Evolutionary conservation across 257 asterid genomes (phyloP).

Genomic region (Asclepias syriaca): DNA sequence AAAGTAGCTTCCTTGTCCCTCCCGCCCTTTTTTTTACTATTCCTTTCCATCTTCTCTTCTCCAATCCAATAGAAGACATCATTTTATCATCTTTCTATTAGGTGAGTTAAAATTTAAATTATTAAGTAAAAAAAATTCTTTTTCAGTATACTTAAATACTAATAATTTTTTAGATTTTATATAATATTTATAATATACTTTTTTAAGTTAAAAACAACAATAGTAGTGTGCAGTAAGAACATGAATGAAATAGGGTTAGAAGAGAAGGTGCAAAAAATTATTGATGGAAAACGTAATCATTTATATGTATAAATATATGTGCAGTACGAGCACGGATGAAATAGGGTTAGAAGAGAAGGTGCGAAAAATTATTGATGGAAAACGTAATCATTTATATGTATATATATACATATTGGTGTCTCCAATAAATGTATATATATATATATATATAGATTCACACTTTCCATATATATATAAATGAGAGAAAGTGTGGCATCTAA

Average conservation of each 20-base stretch:
- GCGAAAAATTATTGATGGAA: neutral
- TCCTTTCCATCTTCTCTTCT: slow-evolving; percentile 1
- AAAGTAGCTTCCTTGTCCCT: slow-evolving; percentile 22
- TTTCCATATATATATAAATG: neutral
- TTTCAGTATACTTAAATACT: too few relatives aligned
- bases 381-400: neutral
- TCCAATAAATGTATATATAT: neutral
- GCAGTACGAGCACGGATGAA: neutral
- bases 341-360: neutral
- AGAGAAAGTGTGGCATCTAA: slow-evolving; percentile 3
- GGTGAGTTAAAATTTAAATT: too few relatives aligned
- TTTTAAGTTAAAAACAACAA: too few relatives aligned
- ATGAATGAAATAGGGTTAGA: neutral
- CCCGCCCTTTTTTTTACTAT: slow-evolving; percentile 20
- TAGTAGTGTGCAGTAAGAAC: too few relatives aligned
- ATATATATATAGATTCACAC: neutral
- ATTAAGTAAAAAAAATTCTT: too few relatives aligned
- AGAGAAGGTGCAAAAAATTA: neutral
- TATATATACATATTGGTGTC: neutral
- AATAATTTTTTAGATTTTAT: too few relatives aligned
- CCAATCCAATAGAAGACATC: slow-evolving; percentile 4
- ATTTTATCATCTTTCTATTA: too few relatives aligned
- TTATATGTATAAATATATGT: too few relatives aligned
- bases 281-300: neutral
- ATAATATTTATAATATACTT: too few relatives aligned